Percentiles rank a stretch among this genome's conserved stretches.
phyloP scores from a whole-genome alignment of 2,329 filamentous ascomycete genomes.

The Cladosporium halotolerans region DNA sequence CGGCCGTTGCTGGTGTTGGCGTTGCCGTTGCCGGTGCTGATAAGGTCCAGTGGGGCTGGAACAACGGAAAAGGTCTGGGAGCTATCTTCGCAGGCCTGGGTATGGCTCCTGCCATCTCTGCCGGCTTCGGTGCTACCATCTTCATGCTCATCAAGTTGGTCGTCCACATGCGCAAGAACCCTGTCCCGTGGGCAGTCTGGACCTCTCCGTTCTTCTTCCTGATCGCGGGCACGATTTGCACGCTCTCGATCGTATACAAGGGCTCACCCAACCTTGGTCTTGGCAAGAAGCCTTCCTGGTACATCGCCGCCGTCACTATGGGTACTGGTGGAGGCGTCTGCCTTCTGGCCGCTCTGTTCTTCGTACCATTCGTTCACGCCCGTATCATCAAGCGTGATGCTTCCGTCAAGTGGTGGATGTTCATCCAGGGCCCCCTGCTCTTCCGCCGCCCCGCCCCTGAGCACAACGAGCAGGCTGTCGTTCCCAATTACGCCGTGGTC shows the following conservation, averaged over 20 bases:
- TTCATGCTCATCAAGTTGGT: slow-evolving; percentile 46
- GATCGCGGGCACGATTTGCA: slow-evolving; percentile 43
- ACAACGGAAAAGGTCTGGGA: slow-evolving; percentile 38
- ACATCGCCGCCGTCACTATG: slow-evolving; percentile 48
- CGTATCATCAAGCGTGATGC: slow-evolving; percentile 29
- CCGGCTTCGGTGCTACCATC: slow-evolving; percentile 43
- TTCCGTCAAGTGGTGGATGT: slow-evolving; percentile 28
- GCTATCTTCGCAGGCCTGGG: slow-evolving; percentile 39
- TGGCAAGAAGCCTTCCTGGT: slow-evolving; percentile 34
- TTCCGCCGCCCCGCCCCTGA: slow-evolving; percentile 49
- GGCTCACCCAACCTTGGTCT: slow-evolving; percentile 41
- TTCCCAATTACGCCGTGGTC: slow-evolving; percentile 72
- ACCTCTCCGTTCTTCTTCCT: slow-evolving; percentile 46
- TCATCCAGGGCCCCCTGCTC: slow-evolving; percentile 32
- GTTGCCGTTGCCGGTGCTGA: slow-evolving; percentile 47
- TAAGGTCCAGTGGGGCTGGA: slow-evolving; percentile 38
- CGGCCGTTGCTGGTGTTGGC: slow-evolving; percentile 54
- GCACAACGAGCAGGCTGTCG: slow-evolving; percentile 48
- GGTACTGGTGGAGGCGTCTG: slow-evolving; percentile 31
- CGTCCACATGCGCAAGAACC: slow-evolving; percentile 45
- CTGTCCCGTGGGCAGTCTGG: slow-evolving; percentile 45
- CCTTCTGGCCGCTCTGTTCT: slow-evolving; percentile 38
- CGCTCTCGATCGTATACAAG: slow-evolving; percentile 54
- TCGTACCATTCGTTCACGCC: slow-evolving; percentile 31
- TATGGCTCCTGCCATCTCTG: slow-evolving; percentile 45